phyloP scores from a whole-genome alignment of 2,329 filamentous ascomycete species.

The Colletotrichum sp. region DNA sequence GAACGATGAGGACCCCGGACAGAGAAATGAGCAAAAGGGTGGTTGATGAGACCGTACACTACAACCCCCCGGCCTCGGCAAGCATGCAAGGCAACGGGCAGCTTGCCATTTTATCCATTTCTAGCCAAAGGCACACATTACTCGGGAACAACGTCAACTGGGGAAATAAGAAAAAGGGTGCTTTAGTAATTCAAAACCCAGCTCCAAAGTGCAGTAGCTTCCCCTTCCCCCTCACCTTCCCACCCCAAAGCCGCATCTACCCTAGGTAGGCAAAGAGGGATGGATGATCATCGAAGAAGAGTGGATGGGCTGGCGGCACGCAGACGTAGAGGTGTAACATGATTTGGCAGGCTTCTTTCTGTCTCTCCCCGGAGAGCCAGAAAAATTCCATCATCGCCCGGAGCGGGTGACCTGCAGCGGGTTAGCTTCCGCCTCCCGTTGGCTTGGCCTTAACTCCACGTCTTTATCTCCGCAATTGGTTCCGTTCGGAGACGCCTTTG shows the following conservation, averaged over 20 bases:
- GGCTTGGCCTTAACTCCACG: not conserved
- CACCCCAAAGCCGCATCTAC: slow-evolving; percentile 6
- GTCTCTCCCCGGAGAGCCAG: not conserved
- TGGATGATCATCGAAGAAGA: not conserved
- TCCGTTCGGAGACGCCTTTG: not conserved
- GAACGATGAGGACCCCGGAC: not conserved
- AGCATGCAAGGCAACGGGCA: not conserved
- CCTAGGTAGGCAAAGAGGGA: not conserved
- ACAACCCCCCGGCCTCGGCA: not conserved
- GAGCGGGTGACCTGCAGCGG: not conserved
- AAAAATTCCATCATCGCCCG: not conserved
- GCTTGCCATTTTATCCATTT: not conserved
- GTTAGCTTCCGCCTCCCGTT: not conserved
- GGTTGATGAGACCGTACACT: not conserved
- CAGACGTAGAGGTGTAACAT: not conserved
- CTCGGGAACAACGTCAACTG: not conserved
- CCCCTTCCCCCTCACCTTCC: not conserved
- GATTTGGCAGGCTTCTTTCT: not conserved
- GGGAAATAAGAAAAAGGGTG: not conserved
- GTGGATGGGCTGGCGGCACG: not conserved
- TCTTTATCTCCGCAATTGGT: not conserved
- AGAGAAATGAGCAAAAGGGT: not conserved
- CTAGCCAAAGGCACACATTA: not conserved
- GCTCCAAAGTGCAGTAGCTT: not conserved
- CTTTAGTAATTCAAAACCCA: not conserved